Percentiles rank a stretch among this genome's conserved stretches.
These are phyloP conservation scores for Amniculicola lignicola DNA, from an alignment of 495 filamentous ascomycete species.

Conservation along the genomic window DNA sequence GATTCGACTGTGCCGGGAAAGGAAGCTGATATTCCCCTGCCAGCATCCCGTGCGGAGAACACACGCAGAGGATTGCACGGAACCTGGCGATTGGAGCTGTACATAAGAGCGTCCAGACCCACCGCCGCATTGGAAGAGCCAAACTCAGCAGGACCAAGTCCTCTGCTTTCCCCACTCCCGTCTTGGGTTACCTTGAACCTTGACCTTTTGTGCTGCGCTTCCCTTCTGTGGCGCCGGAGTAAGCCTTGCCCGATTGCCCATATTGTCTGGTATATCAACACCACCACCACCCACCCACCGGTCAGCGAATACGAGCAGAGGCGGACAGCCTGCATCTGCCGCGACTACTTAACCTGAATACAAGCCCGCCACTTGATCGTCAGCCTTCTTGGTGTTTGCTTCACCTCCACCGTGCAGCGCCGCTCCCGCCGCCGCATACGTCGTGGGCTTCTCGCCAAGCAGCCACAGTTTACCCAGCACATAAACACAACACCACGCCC, in stretches of 20 bases:
- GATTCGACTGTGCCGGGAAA: neutral
- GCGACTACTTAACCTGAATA: too few relatives aligned
- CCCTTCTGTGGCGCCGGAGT: constrained; percentile 9
- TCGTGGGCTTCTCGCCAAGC: constrained; percentile 1
- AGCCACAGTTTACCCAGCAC: too few relatives aligned
- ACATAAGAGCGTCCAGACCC: constrained; percentile 9
- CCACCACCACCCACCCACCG: too few relatives aligned
- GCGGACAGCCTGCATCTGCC: too few relatives aligned
- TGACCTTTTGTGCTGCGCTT: constrained; percentile 19
- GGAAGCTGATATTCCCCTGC: constrained; percentile 22
- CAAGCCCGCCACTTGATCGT: neutral
- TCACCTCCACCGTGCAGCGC: constrained; percentile 5
- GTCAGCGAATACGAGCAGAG: too few relatives aligned
- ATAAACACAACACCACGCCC: too few relatives aligned
- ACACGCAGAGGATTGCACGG: constrained; percentile 10
- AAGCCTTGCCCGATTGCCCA: too few relatives aligned
- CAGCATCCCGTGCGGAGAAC: constrained; percentile 3
- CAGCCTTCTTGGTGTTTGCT: constrained; percentile 3
- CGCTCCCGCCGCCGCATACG: constrained; percentile 23
- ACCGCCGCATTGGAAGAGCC: too few relatives aligned
- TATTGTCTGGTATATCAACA: too few relatives aligned
- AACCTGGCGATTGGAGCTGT: constrained; percentile 25
- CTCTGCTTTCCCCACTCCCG: neutral
- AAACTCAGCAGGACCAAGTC: neutral
- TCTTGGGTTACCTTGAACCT: constrained; percentile 11